phyloP scores from a whole-genome alignment of 1,284 basidiomycete species.

The Fomitopsis pinicola region DNA sequence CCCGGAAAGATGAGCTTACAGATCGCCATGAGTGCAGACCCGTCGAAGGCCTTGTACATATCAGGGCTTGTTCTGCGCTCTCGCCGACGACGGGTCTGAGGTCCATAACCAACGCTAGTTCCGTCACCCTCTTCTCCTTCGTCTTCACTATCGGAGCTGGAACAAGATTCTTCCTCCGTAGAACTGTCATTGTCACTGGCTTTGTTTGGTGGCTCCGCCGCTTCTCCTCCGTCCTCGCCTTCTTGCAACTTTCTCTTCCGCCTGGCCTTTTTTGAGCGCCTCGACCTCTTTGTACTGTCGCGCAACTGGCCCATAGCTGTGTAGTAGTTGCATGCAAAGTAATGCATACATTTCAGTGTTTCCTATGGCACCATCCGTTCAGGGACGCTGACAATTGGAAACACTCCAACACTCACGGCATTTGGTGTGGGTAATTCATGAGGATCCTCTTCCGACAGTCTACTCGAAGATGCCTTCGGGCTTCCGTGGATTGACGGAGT shows the following conservation, averaged over 20 bases:
- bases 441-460: not conserved
- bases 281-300: conserved; percentile 44
- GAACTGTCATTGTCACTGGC: not conserved
- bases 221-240: conserved; percentile 3
- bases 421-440: conserved; percentile 34
- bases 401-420: conserved; percentile 35
- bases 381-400: not conserved
- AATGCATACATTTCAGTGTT: conserved; percentile 64
- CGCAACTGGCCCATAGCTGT: conserved; percentile 52
- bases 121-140: conserved; percentile 5
- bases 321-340: conserved; percentile 62
- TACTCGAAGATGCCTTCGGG: not conserved
- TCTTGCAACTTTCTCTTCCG: conserved; percentile 32
- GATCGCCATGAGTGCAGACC: conserved; percentile 65
- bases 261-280: conserved; percentile 43
- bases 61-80: conserved; percentile 35
- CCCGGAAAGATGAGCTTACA: conserved; percentile 35
- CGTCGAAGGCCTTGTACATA: conserved; percentile 73
- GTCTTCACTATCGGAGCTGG: conserved; percentile 3
- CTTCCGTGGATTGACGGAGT: not conserved
- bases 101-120: conserved; percentile 8
- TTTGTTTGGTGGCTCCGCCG: not conserved
- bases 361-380: conserved; percentile 42
- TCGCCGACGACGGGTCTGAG: conserved; percentile 7
- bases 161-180: not conserved